A percentile compares a stretch with the other conserved stretches of the same genome.
Conservation (phyloP, 208 protist species). For the Angomonas deanei region DNA sequence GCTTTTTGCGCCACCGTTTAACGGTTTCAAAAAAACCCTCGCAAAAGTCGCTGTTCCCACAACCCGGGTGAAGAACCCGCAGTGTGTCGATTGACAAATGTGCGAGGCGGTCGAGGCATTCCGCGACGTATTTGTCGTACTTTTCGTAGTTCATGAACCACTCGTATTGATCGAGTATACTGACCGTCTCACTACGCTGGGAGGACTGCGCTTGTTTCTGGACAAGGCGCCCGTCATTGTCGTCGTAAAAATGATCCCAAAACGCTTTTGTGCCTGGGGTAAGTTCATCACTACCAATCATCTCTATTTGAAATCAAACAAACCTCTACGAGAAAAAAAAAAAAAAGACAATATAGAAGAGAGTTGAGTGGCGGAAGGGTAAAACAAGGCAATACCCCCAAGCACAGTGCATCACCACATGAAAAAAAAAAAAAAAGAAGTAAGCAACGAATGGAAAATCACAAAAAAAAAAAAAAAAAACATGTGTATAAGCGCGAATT, state of each 20-base stretch:
- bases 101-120: not conserved
- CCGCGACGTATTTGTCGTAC: conserved; percentile 25
- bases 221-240: conserved; percentile 23
- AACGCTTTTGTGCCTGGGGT: conserved; percentile 38
- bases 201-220: conserved; percentile 30
- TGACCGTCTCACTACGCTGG: conserved; percentile 17
- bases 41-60: conserved; percentile 61
- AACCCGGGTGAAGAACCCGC: conserved; percentile 45
- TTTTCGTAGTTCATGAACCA: conserved; percentile 54
- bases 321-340: not conserved
- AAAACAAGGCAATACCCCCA: conserved; percentile 6
- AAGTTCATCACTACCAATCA: conserved; percentile 25
- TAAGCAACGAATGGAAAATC: not conserved
- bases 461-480: conserved; percentile 8
- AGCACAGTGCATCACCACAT: too few species aligned
- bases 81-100: not conserved
- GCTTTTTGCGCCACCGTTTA: not conserved
- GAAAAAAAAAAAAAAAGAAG: conserved; percentile 6
- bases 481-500: not conserved
- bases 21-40: conserved; percentile 18
- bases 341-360: conserved; percentile 14
- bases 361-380: conserved; percentile 4
- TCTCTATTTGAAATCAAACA: not conserved
- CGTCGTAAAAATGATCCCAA: conserved; percentile 55
- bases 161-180: conserved; percentile 58